Base-by-base conservation (phyloP, 2,329 filamentous ascomycete genomes). In the Albophoma yamanashiensis region DNA sequence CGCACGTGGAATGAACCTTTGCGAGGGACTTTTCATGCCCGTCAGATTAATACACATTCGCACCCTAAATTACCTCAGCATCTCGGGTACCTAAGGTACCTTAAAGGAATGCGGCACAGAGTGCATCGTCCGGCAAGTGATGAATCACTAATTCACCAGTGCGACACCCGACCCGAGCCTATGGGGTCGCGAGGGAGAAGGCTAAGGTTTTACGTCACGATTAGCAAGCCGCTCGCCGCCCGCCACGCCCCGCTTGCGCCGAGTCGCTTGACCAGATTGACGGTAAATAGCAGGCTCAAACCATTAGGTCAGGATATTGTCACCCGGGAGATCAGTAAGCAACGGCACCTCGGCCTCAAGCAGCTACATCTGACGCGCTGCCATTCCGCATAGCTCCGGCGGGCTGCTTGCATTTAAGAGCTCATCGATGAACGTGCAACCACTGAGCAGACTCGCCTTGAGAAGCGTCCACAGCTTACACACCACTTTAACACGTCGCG, bases 121-220 rank as follows among this genome's bases (percentile, higher is more conserved):
- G 36, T 38, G 27, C 27, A 3, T 5, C 27, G 27, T 31, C 27
- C 27, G n/a, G n/a, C 27, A 3, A 31, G 27, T 31, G 27, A 31
- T 31, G 27, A 38, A 38, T 38, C 36, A 38, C 9, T 38, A 14
- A 14, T 38, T 14, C 36, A 3, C 11, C 11, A 12, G 22, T 27
- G 22, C 2, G 42, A 15, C 39, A 40, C 20, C 20, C 22, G n/a
- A 27, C 22, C 45, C 17, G 25, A 50, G 45, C 45, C 45, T 50
- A 17, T 27, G 6, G 45, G 43, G 45, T 31, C 31, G 31, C 20
- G 15, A 15, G 20, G 12, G 22, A 12, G 5, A 38, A 39, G 17
- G 27, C 50, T 36, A 12, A 12, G 7, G n/a, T 56, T 66, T 72
- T 73, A 73, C 69, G 69, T 73, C 70, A 73, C 68, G 56, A 70